Base-by-base conservation (phyloP, 1,284 basidiomycete genomes). In the Pterulicium gracile region DNA sequence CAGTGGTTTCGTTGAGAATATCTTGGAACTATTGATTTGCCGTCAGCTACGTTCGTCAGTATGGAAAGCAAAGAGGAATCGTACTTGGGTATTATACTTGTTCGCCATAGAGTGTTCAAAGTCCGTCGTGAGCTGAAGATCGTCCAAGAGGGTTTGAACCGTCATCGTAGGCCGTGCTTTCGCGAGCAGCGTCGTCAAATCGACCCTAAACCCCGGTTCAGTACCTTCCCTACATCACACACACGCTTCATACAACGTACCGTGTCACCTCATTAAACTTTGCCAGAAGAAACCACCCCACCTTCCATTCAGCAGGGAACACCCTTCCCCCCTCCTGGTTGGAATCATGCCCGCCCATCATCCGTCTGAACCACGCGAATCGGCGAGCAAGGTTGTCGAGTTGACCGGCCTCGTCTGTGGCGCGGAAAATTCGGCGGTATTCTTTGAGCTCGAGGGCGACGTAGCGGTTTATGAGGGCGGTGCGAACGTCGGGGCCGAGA, bases 321-420 rank as follows among this genome's bases (percentile, higher is more conserved):
- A 89, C 76, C 13, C 77, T 67, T 0, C 82, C 83, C 10, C 12
- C 27, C 15, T 34, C 27, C 51, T 88, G 84, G 56, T 98, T 93
- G 15, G 86, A 77, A 54, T 97, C 91, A 61, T 96, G 89, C 4
- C 78, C 80, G 53, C 87, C 81, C 24, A 99, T 66, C n/a, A 95
- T 64, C n/a, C 94, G 75, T 18, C 88, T 72, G 66, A 98, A 98
- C 92, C 94, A 99, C 1, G 94, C 90, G 55, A 93, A 98, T 32
- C 96, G 78, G 14, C 95, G 73, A 0, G 89, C 80, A 3, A 98
- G 77, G 53, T 99, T 99, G 65, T 99, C 96, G 40, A 99, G 72
- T 60, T 97, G 92, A 1, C 95, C 96, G 0, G 96, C 87, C 65
- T 97, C 93, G 56, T 95, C 91, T 1, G 81, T 82, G 2, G 84